Evolutionary conservation across 2,329 filamentous ascomycete genomes (phyloP), one percentile per base, ranked within the genome.

Genomic region (Fusarium torreyae): DNA sequence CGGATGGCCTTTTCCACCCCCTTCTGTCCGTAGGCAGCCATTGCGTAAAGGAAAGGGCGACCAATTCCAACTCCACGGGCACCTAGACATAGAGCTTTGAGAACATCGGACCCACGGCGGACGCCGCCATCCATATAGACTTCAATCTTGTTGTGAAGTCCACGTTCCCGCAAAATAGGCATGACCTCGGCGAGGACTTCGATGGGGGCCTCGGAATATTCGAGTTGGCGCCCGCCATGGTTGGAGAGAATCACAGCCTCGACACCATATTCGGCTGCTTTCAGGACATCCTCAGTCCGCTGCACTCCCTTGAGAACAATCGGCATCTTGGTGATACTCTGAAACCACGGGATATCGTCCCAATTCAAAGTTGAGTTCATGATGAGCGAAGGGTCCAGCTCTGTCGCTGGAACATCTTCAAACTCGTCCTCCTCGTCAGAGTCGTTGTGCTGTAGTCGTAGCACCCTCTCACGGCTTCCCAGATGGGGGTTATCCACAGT

Each of bases 301-400:
- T 99, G 95, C 7, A 98, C 92, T 56, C 96, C 96, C 86, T 98
- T 98, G 68, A 99, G 88, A 49, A 98, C 87, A 76, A 98, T 95
- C 51, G 95, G 94, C 91, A 98, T 97, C 68, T 89, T 89, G 18
- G 95, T 98, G 77, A 98, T 92, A 70, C 87, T 88, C 71, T 88
- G 84, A 82, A 98, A 97, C 94, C 94, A 98, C 2, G 94, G 88
- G 43, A 97, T 93, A 77, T 98, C 95, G 74, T 91, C 92, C 96
- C 96, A 99, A 74, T 88, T 91, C 11, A 99, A 86, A n/a, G 87
- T 86, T 3, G 95, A 95, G 84, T 98, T 68, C 59, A 63, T 58
- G 7, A 52, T 68, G 14, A 67, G 42, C 15, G 64, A 68, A 13
- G 63, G 64, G 33, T 67, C 64, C 11, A 67, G 17, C 10, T 64